Base-by-base conservation (phyloP, 2,329 filamentous ascomycete species). In the Niveomyces coronatus region DNA sequence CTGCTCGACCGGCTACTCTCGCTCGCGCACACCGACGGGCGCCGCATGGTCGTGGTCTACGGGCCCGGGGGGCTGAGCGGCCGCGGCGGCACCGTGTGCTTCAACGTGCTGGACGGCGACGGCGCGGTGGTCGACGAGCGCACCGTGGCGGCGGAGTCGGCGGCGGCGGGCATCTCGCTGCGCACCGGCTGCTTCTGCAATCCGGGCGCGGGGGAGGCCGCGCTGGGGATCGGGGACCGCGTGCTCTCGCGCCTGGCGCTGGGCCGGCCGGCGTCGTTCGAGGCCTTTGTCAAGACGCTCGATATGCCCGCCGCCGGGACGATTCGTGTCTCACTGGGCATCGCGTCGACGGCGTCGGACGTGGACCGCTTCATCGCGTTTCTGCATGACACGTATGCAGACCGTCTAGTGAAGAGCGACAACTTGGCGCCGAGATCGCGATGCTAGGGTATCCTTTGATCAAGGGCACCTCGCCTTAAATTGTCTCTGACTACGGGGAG, bases 121-220 rank as follows among this genome's bases (percentile, higher is more conserved):
- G 62, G 59, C 7, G 42, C 42, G 3, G 30, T 60, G 3, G 49
- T 64, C 0, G 61, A 64, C 31, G 58, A 62, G 37, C 50, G 60
- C 13, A 35, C 62, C 1, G 55, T 65, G 2, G 59, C 50, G 0
- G 28, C 35, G 3, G 61, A 57, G 43, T 56, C 60, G 0, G 50
- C 59, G 0, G 49, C 45, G 0, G 52, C 47, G 1, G 47, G 47
- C 29, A 63, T 65, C 18, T 63, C 60, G 5, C 42, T 65, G 8
- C 51, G 61, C 9, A 63, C 60, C 2, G 62, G 62, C 4, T 65
- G 62, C 32, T 64, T 64, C 44, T 64, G 62, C 42, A 64, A 65
- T 27, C 62, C 62, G 0, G 61, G 62, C 3, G 61, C 51, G 0
- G 56, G 56, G 13, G 60, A 63, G 47, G 45, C 46, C 2, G 58